phyloP scores from a whole-genome alignment of 2,329 filamentous ascomycete genomes.

The Immersiporthe knoxdaviesiana region DNA sequence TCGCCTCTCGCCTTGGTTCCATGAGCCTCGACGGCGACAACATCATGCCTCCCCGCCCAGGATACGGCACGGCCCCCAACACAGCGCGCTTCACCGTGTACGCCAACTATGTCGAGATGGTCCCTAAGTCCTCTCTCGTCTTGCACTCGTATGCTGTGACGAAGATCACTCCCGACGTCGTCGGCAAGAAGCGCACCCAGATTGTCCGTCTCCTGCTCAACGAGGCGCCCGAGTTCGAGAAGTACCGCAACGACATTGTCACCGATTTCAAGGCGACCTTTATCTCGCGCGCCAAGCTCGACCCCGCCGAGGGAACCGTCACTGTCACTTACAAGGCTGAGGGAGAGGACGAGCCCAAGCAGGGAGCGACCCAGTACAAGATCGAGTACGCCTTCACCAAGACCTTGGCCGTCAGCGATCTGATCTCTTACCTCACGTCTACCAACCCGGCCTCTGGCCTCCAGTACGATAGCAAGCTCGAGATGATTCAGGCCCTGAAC shows the following conservation, averaged over 20 bases:
- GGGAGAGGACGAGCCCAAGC: constrained; percentile 36
- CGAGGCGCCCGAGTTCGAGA: constrained; percentile 29
- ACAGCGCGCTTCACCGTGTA: constrained; percentile 32
- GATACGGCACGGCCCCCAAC: constrained; percentile 30
- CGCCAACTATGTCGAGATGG: constrained; percentile 35
- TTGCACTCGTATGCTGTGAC: constrained; percentile 33
- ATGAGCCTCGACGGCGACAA: constrained; percentile 10
- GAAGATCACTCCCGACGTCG: constrained; percentile 25
- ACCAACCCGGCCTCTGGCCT: constrained; percentile 29
- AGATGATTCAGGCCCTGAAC: constrained; percentile 71
- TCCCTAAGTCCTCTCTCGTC: constrained; percentile 24
- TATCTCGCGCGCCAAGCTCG: constrained; percentile 35
- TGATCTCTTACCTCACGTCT: constrained; percentile 37
- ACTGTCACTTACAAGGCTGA: constrained; percentile 37
- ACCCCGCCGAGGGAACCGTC: constrained; percentile 13
- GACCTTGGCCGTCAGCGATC: constrained; percentile 32
- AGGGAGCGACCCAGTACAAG: constrained; percentile 30
- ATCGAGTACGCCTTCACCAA: constrained; percentile 35
- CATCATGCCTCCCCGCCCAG: constrained; percentile 31
- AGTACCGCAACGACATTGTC: constrained; percentile 33
- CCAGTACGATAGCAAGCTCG: constrained; percentile 34
- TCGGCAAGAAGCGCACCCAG: constrained; percentile 31
- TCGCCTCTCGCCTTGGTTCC: constrained; percentile 1
- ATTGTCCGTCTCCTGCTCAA: constrained; percentile 35
- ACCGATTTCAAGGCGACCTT: constrained; percentile 42